These are phyloP conservation scores for Athelia sp. DNA, from an alignment of 1,284 basidiomycete genomes.

Conservation along the genomic window DNA sequence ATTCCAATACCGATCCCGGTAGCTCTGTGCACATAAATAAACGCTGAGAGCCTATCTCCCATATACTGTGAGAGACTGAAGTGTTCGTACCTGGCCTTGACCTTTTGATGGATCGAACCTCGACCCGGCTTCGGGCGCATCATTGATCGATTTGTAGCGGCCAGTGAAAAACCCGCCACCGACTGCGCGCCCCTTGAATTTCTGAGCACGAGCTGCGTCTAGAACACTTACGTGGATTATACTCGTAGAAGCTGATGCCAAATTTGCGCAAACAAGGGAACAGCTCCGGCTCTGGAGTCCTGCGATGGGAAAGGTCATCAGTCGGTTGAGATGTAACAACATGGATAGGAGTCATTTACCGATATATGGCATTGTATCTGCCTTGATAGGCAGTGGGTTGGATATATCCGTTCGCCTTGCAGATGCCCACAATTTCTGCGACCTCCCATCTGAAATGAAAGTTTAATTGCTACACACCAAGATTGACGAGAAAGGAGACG, in stretches of 20 bases:
- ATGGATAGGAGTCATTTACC: too few relatives aligned
- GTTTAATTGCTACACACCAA: slow-evolving; percentile 11
- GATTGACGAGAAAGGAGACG: slow-evolving; percentile 7
- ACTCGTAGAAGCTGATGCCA: slow-evolving; percentile 57
- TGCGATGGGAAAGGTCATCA: slow-evolving; percentile 5
- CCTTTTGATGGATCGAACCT: slow-evolving; percentile 30
- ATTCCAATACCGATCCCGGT: slow-evolving; percentile 27
- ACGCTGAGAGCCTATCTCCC: too few relatives aligned
- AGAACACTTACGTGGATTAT: slow-evolving; percentile 32
- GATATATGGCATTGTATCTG: slow-evolving; percentile 50
- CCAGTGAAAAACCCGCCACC: slow-evolving; percentile 36
- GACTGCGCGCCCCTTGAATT: slow-evolving; percentile 13
- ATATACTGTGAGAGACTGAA: too few relatives aligned
- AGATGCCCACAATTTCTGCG: slow-evolving; percentile 57
- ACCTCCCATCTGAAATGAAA: slow-evolving; percentile 43
- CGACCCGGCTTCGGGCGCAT: slow-evolving; percentile 28
- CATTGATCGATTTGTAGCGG: slow-evolving; percentile 22
- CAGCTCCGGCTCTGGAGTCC: slow-evolving; percentile 50
- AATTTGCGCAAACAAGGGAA: slow-evolving; percentile 60
- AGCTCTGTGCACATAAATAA: too few relatives aligned
- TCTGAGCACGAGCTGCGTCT: background rate
- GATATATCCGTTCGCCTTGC: slow-evolving; percentile 49
- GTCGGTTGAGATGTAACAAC: too few relatives aligned
- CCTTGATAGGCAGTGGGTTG: slow-evolving; percentile 70
- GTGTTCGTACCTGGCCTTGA: slow-evolving; percentile 28